These are phyloP conservation scores for Stephania yunnanensis DNA, from an alignment of 164 flowering plant species.

Conservation along the genomic window DNA sequence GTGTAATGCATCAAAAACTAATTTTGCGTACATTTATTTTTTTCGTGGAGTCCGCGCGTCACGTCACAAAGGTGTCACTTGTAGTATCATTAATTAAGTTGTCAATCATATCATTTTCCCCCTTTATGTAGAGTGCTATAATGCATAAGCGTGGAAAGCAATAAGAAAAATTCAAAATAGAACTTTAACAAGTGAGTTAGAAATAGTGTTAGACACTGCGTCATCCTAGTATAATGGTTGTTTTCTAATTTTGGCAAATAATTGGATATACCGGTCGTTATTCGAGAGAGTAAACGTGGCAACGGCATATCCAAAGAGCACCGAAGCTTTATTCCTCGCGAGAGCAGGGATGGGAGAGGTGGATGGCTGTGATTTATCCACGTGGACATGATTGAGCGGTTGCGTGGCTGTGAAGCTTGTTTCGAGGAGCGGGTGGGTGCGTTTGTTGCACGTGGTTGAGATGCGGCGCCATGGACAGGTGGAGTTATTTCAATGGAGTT, in stretches of 20 bases:
- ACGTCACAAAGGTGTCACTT: too few relatives aligned
- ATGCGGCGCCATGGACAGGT: background rate
- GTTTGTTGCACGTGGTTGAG: background rate
- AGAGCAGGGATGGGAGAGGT: background rate
- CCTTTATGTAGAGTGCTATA: too few relatives aligned
- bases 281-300: conserved; percentile 1
- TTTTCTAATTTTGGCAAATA: background rate
- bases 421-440: background rate
- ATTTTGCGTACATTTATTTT: too few relatives aligned
- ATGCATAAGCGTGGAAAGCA: too few relatives aligned
- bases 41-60: too few relatives aligned
- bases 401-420: conserved; percentile 2
- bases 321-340: background rate
- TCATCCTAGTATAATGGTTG: too few relatives aligned
- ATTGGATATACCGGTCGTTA: background rate
- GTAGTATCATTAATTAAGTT: too few relatives aligned
- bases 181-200: too few relatives aligned
- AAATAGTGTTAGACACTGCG: too few relatives aligned
- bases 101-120: too few relatives aligned
- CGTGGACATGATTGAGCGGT: background rate
- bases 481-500: background rate
- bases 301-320: background rate
- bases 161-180: background rate
- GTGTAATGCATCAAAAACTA: too few relatives aligned
- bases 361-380: background rate